Percentiles rank a stretch among this genome's conserved stretches.
Evolutionary conservation across 345 rosid species (phyloP).

Genomic region (Cardamine chenopodiifolia): DNA sequence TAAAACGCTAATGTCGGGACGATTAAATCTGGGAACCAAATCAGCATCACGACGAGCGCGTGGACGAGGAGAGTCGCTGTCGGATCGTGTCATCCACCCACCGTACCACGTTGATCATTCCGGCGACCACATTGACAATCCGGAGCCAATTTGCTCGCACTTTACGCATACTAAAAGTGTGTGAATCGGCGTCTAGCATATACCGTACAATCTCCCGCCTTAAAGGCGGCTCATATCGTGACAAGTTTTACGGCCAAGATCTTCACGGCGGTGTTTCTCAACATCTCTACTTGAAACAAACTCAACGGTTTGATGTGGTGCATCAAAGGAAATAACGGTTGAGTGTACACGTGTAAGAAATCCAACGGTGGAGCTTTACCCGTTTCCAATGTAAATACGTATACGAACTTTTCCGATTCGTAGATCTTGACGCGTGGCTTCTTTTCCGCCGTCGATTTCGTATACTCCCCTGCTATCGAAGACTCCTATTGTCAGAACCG

Average conservation of each 20-base stretch:
- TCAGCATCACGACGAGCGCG: constrained; percentile 66
- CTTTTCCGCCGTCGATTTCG: constrained; percentile 48
- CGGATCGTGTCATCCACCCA: constrained; percentile 80
- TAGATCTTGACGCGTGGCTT: constrained; percentile 59
- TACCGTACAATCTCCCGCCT: constrained; percentile 63
- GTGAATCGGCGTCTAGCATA: constrained; percentile 75
- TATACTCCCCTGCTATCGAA: constrained; percentile 68
- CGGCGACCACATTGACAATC: constrained; percentile 62
- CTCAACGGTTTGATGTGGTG: constrained; percentile 76
- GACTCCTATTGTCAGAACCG: constrained; percentile 74
- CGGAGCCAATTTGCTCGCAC: constrained; percentile 81
- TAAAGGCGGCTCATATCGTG: constrained; percentile 80
- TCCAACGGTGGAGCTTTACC: constrained; percentile 71
- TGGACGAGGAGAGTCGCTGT: constrained; percentile 77
- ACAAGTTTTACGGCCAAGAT: constrained; percentile 63
- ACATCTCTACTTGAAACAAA: constrained; percentile 44
- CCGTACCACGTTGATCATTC: constrained; percentile 59
- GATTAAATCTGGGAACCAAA: constrained; percentile 82
- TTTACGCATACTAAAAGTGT: constrained; percentile 75
- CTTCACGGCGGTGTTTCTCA: constrained; percentile 58
- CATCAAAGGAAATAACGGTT: constrained; percentile 76
- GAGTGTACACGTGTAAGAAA: constrained; percentile 83
- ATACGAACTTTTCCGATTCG: constrained; percentile 76
- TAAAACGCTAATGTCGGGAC: constrained; percentile 73
- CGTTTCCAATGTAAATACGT: constrained; percentile 70